Evolutionary conservation across 2,329 filamentous ascomycete genomes (phyloP), one percentile per base, ranked within the genome.

Genomic region (Aspergillus ochraceoroseus): DNA sequence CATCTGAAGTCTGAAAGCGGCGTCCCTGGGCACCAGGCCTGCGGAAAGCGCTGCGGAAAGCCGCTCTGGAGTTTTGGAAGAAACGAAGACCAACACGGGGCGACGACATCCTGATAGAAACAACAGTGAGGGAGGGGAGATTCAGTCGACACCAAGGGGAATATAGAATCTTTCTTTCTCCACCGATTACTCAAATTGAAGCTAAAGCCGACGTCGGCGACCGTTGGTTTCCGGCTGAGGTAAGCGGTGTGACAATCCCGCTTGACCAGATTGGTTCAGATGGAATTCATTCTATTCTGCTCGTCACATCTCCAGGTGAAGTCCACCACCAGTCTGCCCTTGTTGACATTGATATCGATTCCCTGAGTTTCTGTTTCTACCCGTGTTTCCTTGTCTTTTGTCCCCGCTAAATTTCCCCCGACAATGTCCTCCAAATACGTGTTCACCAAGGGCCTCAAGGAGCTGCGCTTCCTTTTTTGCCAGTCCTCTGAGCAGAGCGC

Each of bases 391-490:
- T 26, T 28, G 18, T 38, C 27, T 29, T 32, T 27, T 31, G 19
- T 33, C 20, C 13, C 32, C 38, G n/a, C 32, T 17, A 31, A 17
- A 30, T 28, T 12, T 31, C 38, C 34, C 51, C 30, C 39, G 48
- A 55, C 62, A 74, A 96, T 96, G 92, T 87, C 88, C 56, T 75
- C 77, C 70, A 94, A 92, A 76, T 95, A 95, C 73, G 87, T 82
- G 57, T 98, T 98, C 72, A 78, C 80, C 55, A 84, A 87, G 68
- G 74, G 80, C 53, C 76, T 98, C 66, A 94, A 88, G 77, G 92
- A 98, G 77, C 77, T 98, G 65, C 85, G 92, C 65, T 98, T 98
- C 73, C 77, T 94, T 59, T 90, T 96, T 73, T 96, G 92, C 75
- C 90, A 96, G 72, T 89, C 87, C 38, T 86, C 85, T 53, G 85